Base-by-base conservation (phyloP, 768 basidiomycete species). In the Lactarius tabidus region DNA sequence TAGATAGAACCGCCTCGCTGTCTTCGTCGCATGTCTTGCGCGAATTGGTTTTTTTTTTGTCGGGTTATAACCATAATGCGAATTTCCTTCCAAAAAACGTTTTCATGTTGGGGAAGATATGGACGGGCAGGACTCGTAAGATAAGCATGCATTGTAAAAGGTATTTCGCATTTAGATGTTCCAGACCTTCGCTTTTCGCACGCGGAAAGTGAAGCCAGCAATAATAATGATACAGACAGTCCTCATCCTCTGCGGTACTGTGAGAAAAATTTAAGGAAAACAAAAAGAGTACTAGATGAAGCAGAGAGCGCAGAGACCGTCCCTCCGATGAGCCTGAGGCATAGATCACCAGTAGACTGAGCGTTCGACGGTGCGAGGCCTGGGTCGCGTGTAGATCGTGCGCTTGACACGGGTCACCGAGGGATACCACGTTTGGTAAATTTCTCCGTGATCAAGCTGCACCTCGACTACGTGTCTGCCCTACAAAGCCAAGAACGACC, bases 381-480 rank as follows among this genome's bases (percentile, higher is more conserved):
- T 79, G 60, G 72, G 80, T 56, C 63, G 78, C 62, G 71, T 70
- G 67, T 84, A 84, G 66, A 90, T 81, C 54, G 87, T 88, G 67
- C 91, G 88, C 71, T 81, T 84, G 62, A 93, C 85, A 68, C 89
- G 88, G 64, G 89, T 89, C 57, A 93, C 86, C 53, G 83, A 79
- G n/a, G 90, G 91, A 72, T 88, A 87, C 86, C 85, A 89, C 52
- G 88, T 86, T 62, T 87, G 77, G 82, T 87, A 89, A 62, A 90
- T 72, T 62, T 89, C 85, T 33, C 80, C 79, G 18, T 81, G 77
- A 64, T 92, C 90, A 63, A 94, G 83, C 72, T 90, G 91, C 35
- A 94, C 88, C 72, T 92, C 89, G 67, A 94, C 77, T 69, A 93
- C 82, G 78, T 90, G 89, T 63, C 90, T 87, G 60, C 91, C 91